Percentiles rank a stretch among this genome's conserved stretches.
Conservation (phyloP, 2,329 filamentous ascomycete genomes). For the Aspergillus japonicus region DNA sequence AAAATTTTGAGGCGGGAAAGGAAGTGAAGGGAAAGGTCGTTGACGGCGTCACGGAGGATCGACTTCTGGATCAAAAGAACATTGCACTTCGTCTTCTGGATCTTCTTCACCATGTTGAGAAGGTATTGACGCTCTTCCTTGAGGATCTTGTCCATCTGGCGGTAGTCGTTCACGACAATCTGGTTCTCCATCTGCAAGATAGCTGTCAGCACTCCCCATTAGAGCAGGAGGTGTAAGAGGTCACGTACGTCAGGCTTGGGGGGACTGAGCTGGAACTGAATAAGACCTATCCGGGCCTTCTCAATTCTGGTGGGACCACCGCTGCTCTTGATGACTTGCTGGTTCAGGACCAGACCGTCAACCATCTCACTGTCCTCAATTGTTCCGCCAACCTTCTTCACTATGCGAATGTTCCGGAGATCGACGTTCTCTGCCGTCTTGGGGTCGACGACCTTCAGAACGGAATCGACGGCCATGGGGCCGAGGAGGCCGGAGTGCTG, state of each 20-base stretch:
- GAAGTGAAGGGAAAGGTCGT: slow-evolving; percentile 96
- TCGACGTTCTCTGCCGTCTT: slow-evolving; percentile 97
- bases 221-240: neutral
- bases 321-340: slow-evolving; percentile 89
- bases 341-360: slow-evolving; percentile 88
- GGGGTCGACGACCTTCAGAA: slow-evolving; percentile 91
- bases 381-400: slow-evolving; percentile 97
- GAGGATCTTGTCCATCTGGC: slow-evolving; percentile 99
- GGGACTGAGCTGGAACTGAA: slow-evolving; percentile 97
- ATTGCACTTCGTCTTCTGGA: slow-evolving; percentile 99
- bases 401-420: slow-evolving; percentile 89
- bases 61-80: slow-evolving; percentile 98
- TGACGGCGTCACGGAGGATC: slow-evolving; percentile 94
- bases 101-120: slow-evolving; percentile 99
- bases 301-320: slow-evolving; percentile 90
- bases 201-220: neutral
- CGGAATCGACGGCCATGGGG: slow-evolving; percentile 97
- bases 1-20: slow-evolving; percentile 95
- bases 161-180: slow-evolving; percentile 98
- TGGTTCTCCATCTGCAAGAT: slow-evolving; percentile 88
- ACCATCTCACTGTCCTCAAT: slow-evolving; percentile 98
- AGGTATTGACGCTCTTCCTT: slow-evolving; percentile 99
- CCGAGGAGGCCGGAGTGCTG: slow-evolving; percentile 93
- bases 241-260: slow-evolving; percentile 86
- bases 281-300: slow-evolving; percentile 94